These are phyloP conservation scores for Jatropha multifida DNA, from an alignment of 441 rosid genomes.

Conservation along the genomic window DNA sequence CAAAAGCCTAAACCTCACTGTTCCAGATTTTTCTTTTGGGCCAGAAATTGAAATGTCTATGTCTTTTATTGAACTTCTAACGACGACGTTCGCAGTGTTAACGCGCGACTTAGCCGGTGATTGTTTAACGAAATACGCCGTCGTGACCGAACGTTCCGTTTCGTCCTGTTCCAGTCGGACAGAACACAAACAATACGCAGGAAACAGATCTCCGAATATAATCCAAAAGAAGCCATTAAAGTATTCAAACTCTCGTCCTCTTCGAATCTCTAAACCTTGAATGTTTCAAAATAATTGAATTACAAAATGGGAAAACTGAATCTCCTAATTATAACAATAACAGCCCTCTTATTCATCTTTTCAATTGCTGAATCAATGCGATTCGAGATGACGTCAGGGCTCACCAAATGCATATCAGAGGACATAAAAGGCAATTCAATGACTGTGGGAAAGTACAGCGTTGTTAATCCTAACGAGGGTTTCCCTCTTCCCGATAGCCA, in stretches of 20 bases:
- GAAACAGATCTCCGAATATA: not conserved
- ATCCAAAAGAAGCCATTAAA: not conserved
- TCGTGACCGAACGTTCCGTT: not conserved
- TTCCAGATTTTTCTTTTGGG: too few relatives aligned
- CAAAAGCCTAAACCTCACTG: too few relatives aligned
- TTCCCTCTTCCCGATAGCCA: conserved; percentile 53
- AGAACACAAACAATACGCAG: not conserved
- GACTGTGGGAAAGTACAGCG: conserved; percentile 63
- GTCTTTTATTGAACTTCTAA: too few relatives aligned
- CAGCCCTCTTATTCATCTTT: conserved; percentile 26
- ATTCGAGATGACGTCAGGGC: conserved; percentile 64
- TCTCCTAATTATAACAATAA: conserved; percentile 8
- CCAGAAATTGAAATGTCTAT: too few relatives aligned
- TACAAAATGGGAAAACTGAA: conserved; percentile 25
- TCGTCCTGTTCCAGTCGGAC: not conserved
- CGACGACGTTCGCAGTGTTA: too few relatives aligned
- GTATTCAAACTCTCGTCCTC: too few relatives aligned
- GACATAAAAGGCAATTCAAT: conserved; percentile 59
- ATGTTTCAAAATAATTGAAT: not conserved
- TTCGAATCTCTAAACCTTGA: not conserved
- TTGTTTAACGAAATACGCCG: too few relatives aligned
- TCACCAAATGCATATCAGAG: conserved; percentile 74
- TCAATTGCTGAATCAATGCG: conserved; percentile 48
- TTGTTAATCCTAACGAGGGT: conserved; percentile 54
- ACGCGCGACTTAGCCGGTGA: too few relatives aligned